Percentiles rank a stretch among this genome's conserved stretches.
Evolutionary conservation across 1,139 yeast genomes (phyloP).

Genomic region (Protomyces macrosporus): DNA sequence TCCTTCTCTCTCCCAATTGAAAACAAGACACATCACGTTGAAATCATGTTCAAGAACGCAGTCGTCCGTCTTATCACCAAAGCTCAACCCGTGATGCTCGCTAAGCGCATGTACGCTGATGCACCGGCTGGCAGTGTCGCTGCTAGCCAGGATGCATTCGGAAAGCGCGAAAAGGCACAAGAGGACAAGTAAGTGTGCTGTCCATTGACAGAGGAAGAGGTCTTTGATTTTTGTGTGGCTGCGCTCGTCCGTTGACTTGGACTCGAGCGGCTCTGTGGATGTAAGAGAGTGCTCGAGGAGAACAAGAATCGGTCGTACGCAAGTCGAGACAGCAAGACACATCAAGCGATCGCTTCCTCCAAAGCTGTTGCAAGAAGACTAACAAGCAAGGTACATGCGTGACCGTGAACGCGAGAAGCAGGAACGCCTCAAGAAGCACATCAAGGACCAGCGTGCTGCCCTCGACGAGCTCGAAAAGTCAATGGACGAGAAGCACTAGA

Average conservation of each 20-base stretch:
- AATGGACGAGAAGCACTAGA: constrained; percentile 11
- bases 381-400: constrained; percentile 9
- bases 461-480: constrained; percentile 32
- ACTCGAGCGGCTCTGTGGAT: background rate
- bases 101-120: constrained; percentile 10
- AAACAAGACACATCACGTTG: background rate
- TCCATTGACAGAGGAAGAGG: background rate
- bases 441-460: constrained; percentile 35
- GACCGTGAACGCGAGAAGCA: constrained; percentile 56
- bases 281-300: background rate
- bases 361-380: background rate
- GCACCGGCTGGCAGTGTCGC: constrained; percentile 20
- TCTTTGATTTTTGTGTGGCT: background rate
- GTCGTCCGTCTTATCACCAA: background rate
- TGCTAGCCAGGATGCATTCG: constrained; percentile 22
- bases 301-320: no score
- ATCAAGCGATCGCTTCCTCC: no score
- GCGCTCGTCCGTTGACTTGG: background rate
- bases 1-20: background rate
- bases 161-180: constrained; percentile 64
- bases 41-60: background rate
- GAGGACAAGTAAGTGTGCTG: constrained; percentile 44
- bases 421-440: constrained; percentile 46
- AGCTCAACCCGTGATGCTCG: background rate
- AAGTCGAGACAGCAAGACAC: no score